Base-by-base conservation (phyloP, 2,329 filamentous ascomycete genomes). In the Penicillium hesseltinei region DNA sequence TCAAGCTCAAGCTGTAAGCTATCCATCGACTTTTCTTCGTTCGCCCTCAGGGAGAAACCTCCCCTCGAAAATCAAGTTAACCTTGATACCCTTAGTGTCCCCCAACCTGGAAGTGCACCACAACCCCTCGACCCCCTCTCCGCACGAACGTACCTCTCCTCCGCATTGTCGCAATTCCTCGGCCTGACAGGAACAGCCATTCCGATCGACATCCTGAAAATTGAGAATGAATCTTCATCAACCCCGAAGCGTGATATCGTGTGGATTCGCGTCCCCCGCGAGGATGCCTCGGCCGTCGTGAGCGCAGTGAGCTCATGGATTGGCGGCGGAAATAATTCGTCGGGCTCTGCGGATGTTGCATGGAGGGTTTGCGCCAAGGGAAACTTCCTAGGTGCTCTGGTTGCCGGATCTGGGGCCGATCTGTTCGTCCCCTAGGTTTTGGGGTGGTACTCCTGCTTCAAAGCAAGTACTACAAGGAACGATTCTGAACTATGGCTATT, bases 251-350 rank as follows among this genome's bases (percentile, higher is more conserved):
- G 59, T 19, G 60, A 63, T 36, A 33, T 46, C 1, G 58, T 75
- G 8, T 81, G 78, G 77, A 73, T 81, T 15, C 73, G 79, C 36
- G 69, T 80, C 0, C 77, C 78, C 2, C 66, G 73, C 29, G 75
- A 77, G n/a, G 79, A 81, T 61, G 75, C 71, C 8, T 62, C 70
- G 2, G 75, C 73, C 23, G 75, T 80, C 15, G 69, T 76, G 7
- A 73, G 72, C 15, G 78, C 78, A 33, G 46, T 81, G 57, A 78
- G 75, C 65, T 79, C 77, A 33, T 81, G 79, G 79, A 69, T 77
- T 51, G 75, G 76, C 1, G 67, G 71, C 6, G 62, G 62, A 42
- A 57, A 39, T 42, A 56, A 51, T 31, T 51, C 50, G 48, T 60
- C 33, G 39, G 51, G 11, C 44, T 54, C 35, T 57, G 61, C 15